Evolutionary conservation across 306 rosid genomes (phyloP).

Genomic region (Castanea sativa): DNA sequence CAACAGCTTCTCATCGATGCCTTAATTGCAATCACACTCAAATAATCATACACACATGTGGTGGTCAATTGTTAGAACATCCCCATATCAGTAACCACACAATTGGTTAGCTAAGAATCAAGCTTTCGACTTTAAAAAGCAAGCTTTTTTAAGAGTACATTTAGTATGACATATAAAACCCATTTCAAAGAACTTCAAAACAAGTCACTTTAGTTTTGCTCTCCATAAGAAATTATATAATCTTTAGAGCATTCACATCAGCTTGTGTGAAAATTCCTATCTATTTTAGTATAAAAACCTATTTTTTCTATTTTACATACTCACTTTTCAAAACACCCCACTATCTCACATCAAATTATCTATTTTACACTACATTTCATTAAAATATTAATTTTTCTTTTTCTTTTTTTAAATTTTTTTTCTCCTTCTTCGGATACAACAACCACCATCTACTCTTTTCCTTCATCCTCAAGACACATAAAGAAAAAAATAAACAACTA

Average conservation of each 20-base stretch:
- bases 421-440: no score
- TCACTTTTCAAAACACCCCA: no score
- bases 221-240: background rate
- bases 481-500: no score
- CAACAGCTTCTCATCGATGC: background rate
- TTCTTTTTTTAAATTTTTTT: no score
- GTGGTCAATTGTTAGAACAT: background rate
- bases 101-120: background rate
- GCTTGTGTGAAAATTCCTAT: no score
- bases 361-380: no score
- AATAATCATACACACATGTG: background rate
- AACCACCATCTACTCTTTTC: no score
- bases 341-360: rapidly evolving
- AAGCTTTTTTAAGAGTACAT: background rate
- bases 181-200: background rate
- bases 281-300: no score
- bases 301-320: no score
- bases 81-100: background rate
- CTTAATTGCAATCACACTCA: background rate
- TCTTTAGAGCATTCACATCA: rapidly evolving
- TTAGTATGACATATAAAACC: background rate
- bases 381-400: no score
- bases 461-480: rapidly evolving
- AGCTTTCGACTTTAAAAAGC: background rate
- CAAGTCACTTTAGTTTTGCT: background rate